Evolutionary conservation across 371 early-diverging fungal species (phyloP), one percentile per base, ranked within the genome.

Genomic region (Mucor ambiguus): DNA sequence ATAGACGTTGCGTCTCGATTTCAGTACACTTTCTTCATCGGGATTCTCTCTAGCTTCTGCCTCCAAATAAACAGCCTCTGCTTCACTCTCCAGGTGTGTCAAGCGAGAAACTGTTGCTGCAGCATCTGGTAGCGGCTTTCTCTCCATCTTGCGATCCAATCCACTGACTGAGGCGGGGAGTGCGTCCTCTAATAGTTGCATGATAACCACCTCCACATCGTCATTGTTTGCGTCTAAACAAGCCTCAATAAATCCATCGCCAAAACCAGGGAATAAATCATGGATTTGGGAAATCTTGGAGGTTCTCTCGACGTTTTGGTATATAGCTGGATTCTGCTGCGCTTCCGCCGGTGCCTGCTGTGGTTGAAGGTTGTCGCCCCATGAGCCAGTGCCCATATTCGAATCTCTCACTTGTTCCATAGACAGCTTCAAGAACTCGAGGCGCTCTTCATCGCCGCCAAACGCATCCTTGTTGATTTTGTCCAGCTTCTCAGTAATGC

Each of bases 191-290:
- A 96, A 75, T 4, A 96, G 76, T 24, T 85, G 89, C 83, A 89
- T 91, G 26, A 91, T 91, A 0, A 92, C 92, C 0, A 63, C 66
- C 59, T 95, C 95, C 8, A 84, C 76, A 72, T 91, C 82, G 69
- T 87, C 81, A 29, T 82, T 68, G 48, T 89, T 87, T 0, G 84
- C 83, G 9, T 80, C 72, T 28, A 96, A 80, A 67, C 94, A 95
- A 3, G 93, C 91, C 67, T 93, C 92, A 49, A 96, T 84, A 70
- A 95, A 95, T 2, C 96, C 95, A 30, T 90, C 92, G 14, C 95
- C 95, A 14, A 95, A 77, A 55, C 93, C 93, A 0, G 96, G 93
- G 58, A 96, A 92, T 44, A 96, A 56, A 60, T 96, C 96, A 43
- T 88, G 89, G 0, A 96, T 75, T 66, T 94, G 92, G 1, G 90